Evolutionary conservation across 768 basidiomycete genomes (phyloP).

Genomic region (Leucocoprinus sp.): DNA sequence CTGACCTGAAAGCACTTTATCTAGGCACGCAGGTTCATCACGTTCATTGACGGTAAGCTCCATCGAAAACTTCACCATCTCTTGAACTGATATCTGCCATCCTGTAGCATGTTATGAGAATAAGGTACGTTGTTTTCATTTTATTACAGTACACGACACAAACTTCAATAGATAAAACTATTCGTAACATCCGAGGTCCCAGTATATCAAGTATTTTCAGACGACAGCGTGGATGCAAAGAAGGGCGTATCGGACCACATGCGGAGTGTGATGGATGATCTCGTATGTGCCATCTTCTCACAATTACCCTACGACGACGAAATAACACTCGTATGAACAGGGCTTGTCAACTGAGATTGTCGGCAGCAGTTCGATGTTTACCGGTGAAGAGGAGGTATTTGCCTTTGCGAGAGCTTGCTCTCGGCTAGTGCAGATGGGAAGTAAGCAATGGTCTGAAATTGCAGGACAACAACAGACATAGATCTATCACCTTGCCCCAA

Average conservation of each 20-base stretch:
- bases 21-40: slow-evolving; percentile 93
- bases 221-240: slow-evolving; percentile 37
- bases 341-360: slow-evolving; percentile 72
- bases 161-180: slow-evolving; percentile 61
- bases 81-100: slow-evolving; percentile 4
- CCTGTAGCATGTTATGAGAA: slow-evolving; percentile 81
- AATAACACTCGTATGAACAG: slow-evolving; percentile 28
- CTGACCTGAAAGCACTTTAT: slow-evolving; percentile 9
- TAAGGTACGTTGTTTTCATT: slow-evolving; percentile 39
- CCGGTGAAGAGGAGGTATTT: slow-evolving; percentile 94
- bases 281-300: slow-evolving; percentile 39
- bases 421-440: slow-evolving; percentile 83
- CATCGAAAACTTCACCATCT: neutral
- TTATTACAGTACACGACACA: slow-evolving; percentile 1
- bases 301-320: neutral
- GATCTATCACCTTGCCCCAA: too few species aligned
- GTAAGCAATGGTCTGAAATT: slow-evolving; percentile 71
- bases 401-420: slow-evolving; percentile 94
- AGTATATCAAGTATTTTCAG: slow-evolving; percentile 84
- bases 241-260: slow-evolving; percentile 67
- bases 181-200: slow-evolving; percentile 92
- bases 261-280: slow-evolving; percentile 91
- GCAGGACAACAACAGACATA: slow-evolving; percentile 28
- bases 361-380: slow-evolving; percentile 83
- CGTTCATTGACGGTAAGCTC: slow-evolving; percentile 83